A percentile compares a stretch with the other conserved stretches of the same genome.
Conservation (phyloP, 805 yeast species). For the Suhomyces tanzawaensis region DNA sequence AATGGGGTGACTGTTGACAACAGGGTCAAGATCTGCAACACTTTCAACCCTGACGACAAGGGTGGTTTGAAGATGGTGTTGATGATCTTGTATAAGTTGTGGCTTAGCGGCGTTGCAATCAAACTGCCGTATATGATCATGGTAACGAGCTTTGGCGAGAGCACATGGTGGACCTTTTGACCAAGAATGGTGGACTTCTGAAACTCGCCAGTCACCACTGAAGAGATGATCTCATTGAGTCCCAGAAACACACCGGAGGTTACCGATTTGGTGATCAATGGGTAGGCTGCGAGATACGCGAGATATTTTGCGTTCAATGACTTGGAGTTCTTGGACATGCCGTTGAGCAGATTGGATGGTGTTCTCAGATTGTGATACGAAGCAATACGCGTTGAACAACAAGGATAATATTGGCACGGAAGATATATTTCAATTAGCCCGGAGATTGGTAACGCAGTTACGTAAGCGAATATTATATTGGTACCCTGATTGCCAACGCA, state of each 20-base stretch:
- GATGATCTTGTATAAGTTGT: constrained; percentile 48
- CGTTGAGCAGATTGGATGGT: too few relatives aligned
- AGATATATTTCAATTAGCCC: too few relatives aligned
- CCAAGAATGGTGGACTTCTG: constrained; percentile 16
- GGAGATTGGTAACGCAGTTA: too few relatives aligned
- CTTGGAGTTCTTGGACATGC: neutral
- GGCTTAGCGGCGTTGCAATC: constrained; percentile 58
- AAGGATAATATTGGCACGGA: too few relatives aligned
- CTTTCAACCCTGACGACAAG: constrained; percentile 34
- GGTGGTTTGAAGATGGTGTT: constrained; percentile 44
- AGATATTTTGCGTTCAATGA: constrained; percentile 33
- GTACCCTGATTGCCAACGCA: too few relatives aligned
- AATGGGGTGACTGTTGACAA: constrained; percentile 57
- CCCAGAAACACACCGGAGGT: constrained; percentile 57
- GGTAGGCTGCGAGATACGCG: constrained; percentile 42
- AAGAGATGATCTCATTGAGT: constrained; percentile 58
- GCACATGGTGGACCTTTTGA: constrained; percentile 34
- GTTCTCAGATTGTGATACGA: too few relatives aligned
- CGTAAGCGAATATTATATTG: too few relatives aligned
- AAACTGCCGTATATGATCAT: constrained; percentile 56
- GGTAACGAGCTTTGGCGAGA: constrained; percentile 46
- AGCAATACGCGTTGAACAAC: too few relatives aligned
- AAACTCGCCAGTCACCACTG: constrained; percentile 47
- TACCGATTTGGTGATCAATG: constrained; percentile 56
- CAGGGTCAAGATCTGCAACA: constrained; percentile 51